A percentile compares a stretch with the other conserved stretches of the same genome.
Conservation (phyloP, 75 land plant species). For the Chamaecyparis obtusa region DNA sequence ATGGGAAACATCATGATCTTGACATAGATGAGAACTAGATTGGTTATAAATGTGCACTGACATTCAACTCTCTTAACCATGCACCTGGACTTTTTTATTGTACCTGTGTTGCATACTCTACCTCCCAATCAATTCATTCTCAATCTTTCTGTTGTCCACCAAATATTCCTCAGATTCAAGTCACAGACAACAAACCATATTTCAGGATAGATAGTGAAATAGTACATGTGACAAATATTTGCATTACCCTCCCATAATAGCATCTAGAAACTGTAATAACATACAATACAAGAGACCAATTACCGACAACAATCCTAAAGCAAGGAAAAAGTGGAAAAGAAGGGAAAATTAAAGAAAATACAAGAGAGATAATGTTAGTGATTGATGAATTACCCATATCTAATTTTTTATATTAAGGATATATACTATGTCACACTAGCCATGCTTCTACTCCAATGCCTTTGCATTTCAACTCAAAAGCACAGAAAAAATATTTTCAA, state of each 20-base stretch:
- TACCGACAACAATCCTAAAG: neutral
- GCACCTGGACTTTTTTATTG: neutral
- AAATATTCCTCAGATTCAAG: neutral
- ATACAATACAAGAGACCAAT: neutral
- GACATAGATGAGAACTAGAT: neutral
- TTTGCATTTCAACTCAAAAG: neutral
- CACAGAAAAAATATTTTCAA: neutral
- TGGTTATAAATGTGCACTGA: neutral
- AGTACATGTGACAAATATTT: neutral
- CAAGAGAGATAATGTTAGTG: neutral
- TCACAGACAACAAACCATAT: neutral
- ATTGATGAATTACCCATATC: neutral
- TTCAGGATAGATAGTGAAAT: neutral
- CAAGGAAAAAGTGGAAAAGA: neutral
- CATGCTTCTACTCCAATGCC: neutral
- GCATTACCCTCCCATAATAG: neutral
- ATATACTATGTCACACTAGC: neutral
- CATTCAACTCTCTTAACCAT: neutral
- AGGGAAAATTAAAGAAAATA: neutral
- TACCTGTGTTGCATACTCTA: neutral
- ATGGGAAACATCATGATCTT: neutral
- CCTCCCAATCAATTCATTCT: neutral
- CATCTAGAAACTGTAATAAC: neutral
- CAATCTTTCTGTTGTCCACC: neutral
- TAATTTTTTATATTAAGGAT: neutral